Evolutionary conservation across 1,284 basidiomycete genomes (phyloP), one percentile per base, ranked within the genome.

Genomic region (Trametes versicolor): DNA sequence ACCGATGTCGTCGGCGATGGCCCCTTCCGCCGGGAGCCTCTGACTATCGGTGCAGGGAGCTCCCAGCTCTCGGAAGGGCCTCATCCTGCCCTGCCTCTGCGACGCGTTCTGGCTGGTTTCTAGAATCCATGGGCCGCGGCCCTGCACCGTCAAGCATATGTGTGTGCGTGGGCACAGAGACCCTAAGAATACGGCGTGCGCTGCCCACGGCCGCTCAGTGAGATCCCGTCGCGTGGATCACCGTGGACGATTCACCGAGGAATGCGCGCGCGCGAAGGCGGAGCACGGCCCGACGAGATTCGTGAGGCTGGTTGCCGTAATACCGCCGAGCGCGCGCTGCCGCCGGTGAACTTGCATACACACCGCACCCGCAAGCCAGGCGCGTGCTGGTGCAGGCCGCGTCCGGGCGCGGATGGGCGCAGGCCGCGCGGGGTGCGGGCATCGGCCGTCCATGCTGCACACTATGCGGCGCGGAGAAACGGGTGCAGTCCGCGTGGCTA

Each of bases 191-290:
- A 47, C 45, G 4, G 34, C 54, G 37, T 21, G 32, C 32, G 17
- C 49, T 51, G 54, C 39, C 53, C 49, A 57, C 54, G 61, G 49
- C 37, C 29, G 48, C 32, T 25, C 23, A 43, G 54, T 54, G 21
- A 62, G 51, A 55, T 36, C 39, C 56, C 51, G 52, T 21, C 50
- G 47, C 23, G 39, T 54, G 58, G 47, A 61, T 67, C 62, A 27
- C 65, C 58, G 57, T 53, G 63, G 63, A 32, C 9, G 39, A 62
- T 66, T 63, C 66, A 36, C 69, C 69, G 69, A 70, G 55, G 55
- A 64, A 64, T 63, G 47, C 48, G 69, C 68, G 65, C 23, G 59
- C 53, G 60, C 58, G 51, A 12, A 17, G 41, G 21, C 23, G 48
- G 17, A 39, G 36, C 49, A 36, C 52, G 56, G 49, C 27, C 41